A percentile compares a stretch with the other conserved stretches of the same genome.
Conservation (phyloP, 768 basidiomycete genomes). For the Hemileccinum rubropunctum region DNA sequence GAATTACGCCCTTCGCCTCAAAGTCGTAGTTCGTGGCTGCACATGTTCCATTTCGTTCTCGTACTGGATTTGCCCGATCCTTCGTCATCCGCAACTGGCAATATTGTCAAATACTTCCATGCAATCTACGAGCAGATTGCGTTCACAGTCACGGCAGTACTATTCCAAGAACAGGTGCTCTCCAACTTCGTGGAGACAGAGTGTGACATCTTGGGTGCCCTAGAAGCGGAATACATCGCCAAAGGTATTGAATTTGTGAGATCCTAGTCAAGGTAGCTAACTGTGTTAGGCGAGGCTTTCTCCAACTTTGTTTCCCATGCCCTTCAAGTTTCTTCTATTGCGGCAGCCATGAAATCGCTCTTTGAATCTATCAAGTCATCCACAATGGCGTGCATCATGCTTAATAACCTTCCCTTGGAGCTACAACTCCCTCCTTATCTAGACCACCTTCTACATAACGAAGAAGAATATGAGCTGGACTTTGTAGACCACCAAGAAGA, state of each 20-base stretch:
- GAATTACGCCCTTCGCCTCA: slow-evolving; percentile 27
- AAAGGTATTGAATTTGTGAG: slow-evolving; percentile 54
- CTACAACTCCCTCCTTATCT: slow-evolving; percentile 84
- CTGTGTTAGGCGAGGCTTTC: slow-evolving; percentile 54
- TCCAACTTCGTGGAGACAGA: slow-evolving; percentile 84
- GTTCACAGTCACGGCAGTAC: slow-evolving; percentile 86
- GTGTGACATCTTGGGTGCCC: slow-evolving; percentile 63
- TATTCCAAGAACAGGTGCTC: slow-evolving; percentile 88
- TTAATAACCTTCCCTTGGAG: slow-evolving; percentile 79
- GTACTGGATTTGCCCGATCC: slow-evolving; percentile 90
- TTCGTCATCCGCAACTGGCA: slow-evolving; percentile 76
- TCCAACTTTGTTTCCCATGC: slow-evolving; percentile 55
- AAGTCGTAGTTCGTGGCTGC: slow-evolving; percentile 49
- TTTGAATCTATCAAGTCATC: slow-evolving; percentile 77
- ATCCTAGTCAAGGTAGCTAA: slow-evolving; percentile 6
- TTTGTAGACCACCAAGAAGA: slow-evolving; percentile 49
- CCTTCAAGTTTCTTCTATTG: slow-evolving; percentile 65
- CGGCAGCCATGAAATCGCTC: slow-evolving; percentile 73
- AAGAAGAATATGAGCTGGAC: slow-evolving; percentile 57
- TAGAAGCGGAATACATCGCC: slow-evolving; percentile 68
- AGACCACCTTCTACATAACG: slow-evolving; percentile 64
- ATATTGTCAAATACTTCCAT: slow-evolving; percentile 77
- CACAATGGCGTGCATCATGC: slow-evolving; percentile 71
- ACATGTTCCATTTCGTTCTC: slow-evolving; percentile 82
- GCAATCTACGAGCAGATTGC: slow-evolving; percentile 86